phyloP scores from a whole-genome alignment of 2,329 filamentous ascomycete genomes.

The Lachnum nothofagi region DNA sequence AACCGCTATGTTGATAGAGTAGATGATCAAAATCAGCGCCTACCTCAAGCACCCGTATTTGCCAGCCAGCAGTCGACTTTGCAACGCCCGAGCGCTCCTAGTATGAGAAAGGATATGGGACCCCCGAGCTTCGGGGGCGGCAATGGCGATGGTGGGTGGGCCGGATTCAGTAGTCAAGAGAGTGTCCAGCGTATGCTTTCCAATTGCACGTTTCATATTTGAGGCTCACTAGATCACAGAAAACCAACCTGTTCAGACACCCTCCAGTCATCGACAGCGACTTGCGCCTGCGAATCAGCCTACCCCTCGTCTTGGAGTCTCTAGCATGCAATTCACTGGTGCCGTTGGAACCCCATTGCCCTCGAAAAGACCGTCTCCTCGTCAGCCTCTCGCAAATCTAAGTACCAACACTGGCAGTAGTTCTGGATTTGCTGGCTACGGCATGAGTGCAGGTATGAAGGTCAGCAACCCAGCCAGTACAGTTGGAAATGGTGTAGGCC shows the following conservation, averaged over 20 bases:
- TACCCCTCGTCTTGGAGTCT: slow-evolving; percentile 13
- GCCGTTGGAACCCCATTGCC: slow-evolving; percentile 18
- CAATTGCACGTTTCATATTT: neutral
- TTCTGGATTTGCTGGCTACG: slow-evolving; percentile 30
- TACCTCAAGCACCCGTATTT: slow-evolving; percentile 18
- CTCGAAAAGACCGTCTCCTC: slow-evolving; percentile 18
- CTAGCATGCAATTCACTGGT: slow-evolving; percentile 17
- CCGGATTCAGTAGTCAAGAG: slow-evolving; percentile 22
- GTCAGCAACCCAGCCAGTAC: slow-evolving; percentile 27
- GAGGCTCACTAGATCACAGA: slow-evolving; percentile 14
- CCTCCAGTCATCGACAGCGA: slow-evolving; percentile 31
- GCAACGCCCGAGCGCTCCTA: slow-evolving; percentile 4
- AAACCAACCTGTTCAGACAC: slow-evolving; percentile 24
- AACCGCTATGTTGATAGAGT: slow-evolving; percentile 26
- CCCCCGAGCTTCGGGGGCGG: slow-evolving; percentile 6
- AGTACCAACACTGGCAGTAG: slow-evolving; percentile 16
- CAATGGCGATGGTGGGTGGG: slow-evolving; percentile 18
- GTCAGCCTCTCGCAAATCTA: slow-evolving; percentile 20
- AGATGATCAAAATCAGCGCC: slow-evolving; percentile 17
- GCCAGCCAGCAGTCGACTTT: slow-evolving; percentile 10
- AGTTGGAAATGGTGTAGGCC: slow-evolving; percentile 9
- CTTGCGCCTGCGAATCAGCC: slow-evolving; percentile 16
- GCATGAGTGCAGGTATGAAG: slow-evolving; percentile 34
- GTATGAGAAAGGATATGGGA: slow-evolving; percentile 2
- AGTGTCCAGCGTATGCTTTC: slow-evolving; percentile 16